Evolutionary conservation across 2,329 filamentous ascomycete genomes (phyloP), one percentile per base, ranked within the genome.

Genomic region (Fusarium sp.): DNA sequence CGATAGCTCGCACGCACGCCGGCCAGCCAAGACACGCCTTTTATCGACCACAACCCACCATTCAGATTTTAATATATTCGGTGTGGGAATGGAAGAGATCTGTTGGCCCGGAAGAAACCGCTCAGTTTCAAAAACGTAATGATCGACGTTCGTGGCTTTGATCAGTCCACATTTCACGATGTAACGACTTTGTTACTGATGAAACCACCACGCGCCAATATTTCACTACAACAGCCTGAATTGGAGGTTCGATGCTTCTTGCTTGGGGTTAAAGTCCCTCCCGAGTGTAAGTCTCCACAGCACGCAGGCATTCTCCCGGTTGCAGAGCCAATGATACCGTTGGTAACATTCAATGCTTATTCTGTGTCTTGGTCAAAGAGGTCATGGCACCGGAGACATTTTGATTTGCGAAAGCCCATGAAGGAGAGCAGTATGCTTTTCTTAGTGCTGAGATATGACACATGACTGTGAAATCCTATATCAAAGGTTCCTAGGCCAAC

Each of bases 331-430:
- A 40, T 33, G n/a, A 15, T 15, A 32, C 17, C 12, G n/a, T 15
- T 15, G 13, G 35, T 41, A 41, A 12, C 20, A 53, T 58, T 23
- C 17, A 26, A 20, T 20, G 35, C 37, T 35, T 26, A 12, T 38
- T 32, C 9, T 12, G 11, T 38, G 17, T 30, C 18, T 26, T 32
- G 23, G 33, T 14, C 38, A 46, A 37, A 14, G 13, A 4, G 23
- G 20, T 7, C 9, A 18, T 14, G 23, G 37, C 13, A 14, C 23
- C 18, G 5, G 27, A 48, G 9, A 35, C 41, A 52, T 69, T 69
- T 23, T 69, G 66, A 69, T 64, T 69, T 69, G 66, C 50, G 41
- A 40, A 48, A 26, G 27, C 18, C 14, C 32, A 17, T 26, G 14
- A 64, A 35, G 15, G 23, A 4, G 37, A 14, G 46, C 12, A 20